Percentiles rank a stretch among this genome's conserved stretches.
phyloP scores from a whole-genome alignment of 176 grass and related monocot genomes.

The Eleusine indica region DNA sequence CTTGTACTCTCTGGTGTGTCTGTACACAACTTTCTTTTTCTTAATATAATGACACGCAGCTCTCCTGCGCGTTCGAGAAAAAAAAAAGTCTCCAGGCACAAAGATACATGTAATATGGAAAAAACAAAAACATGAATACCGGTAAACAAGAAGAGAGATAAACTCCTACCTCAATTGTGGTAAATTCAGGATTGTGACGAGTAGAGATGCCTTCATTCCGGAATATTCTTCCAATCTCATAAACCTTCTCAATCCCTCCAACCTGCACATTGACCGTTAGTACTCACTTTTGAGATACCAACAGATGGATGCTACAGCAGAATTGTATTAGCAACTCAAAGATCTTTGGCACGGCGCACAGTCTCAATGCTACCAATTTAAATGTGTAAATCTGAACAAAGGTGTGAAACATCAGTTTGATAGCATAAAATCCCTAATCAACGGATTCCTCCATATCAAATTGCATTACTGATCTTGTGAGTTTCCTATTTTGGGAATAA shows the following conservation, averaged over 20 bases:
- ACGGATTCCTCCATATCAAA: background rate
- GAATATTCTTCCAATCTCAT: constrained; percentile 98
- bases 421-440: constrained; percentile 1
- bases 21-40: too few species aligned
- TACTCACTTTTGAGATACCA: constrained; percentile 21
- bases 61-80: too few species aligned
- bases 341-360: background rate
- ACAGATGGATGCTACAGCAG: background rate
- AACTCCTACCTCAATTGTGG: constrained; percentile 82
- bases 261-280: constrained; percentile 60
- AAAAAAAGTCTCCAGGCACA: too few species aligned
- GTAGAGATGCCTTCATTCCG: constrained; percentile 98
- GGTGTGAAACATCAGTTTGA: background rate
- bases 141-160: background rate
- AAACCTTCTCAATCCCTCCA: constrained; percentile 97
- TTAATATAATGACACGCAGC: too few species aligned
- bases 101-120: constrained; percentile 25
- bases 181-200: constrained; percentile 99
- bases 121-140: constrained; percentile 15
- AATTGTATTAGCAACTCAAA: constrained; percentile 6
- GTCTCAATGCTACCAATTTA: background rate
- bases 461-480: background rate
- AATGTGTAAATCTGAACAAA: background rate
- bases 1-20: too few species aligned
- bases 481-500: constrained; percentile 18